These are phyloP conservation scores for Esteya vermicola DNA, from an alignment of 2,329 filamentous ascomycete species.

Conservation along the genomic window DNA sequence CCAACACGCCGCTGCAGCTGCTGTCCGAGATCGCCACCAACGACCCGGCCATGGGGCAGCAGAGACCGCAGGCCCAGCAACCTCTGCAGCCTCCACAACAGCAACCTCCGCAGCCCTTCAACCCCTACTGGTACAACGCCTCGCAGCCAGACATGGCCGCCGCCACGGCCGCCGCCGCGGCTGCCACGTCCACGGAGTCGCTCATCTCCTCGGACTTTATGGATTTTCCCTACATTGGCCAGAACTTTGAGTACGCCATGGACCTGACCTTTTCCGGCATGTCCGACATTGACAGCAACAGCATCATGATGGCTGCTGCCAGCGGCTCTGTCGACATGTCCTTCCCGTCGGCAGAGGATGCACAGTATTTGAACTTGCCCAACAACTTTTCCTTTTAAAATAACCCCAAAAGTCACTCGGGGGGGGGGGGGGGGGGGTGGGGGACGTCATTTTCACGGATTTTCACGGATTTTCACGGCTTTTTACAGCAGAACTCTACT, in stretches of 20 bases:
- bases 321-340: constrained; percentile 2
- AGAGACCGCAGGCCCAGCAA: not conserved
- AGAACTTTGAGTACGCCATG: constrained; percentile 29
- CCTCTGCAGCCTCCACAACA: constrained; percentile 9
- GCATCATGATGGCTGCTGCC: constrained; percentile 15
- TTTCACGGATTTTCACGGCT: too few relatives aligned
- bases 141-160: not conserved
- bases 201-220: constrained; percentile 15
- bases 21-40: constrained; percentile 43
- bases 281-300: constrained; percentile 4
- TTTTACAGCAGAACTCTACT: too few relatives aligned
- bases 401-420: too few relatives aligned
- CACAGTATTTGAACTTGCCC: too few relatives aligned
- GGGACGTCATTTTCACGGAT: too few relatives aligned
- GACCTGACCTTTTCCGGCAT: constrained; percentile 23
- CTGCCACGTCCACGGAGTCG: not conserved
- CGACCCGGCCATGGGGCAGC: constrained; percentile 15
- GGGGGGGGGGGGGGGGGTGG: too few relatives aligned
- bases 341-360: too few relatives aligned
- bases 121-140: not conserved
- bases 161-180: not conserved
- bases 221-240: constrained; percentile 21
- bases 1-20: constrained; percentile 39
- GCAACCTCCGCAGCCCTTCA: not conserved
- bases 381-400: too few relatives aligned